These are phyloP conservation scores for Penstemon newberryi DNA, from an alignment of 257 asterid species.

Conservation along the genomic window DNA sequence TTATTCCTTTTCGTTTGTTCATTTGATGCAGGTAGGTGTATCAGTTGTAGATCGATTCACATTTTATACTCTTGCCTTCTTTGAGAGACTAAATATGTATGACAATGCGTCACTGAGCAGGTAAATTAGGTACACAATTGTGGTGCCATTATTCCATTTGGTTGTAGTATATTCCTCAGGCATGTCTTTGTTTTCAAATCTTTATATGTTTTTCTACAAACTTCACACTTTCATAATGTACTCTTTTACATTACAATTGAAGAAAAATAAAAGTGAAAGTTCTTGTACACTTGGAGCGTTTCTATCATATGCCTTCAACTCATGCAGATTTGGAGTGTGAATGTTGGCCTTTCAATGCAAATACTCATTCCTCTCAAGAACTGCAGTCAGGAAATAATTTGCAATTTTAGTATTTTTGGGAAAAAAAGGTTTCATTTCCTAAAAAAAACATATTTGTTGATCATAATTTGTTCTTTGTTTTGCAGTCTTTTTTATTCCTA, in stretches of 20 bases:
- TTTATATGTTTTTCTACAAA: not conserved
- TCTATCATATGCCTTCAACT: too few species aligned
- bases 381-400: conserved; percentile 16
- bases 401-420: conserved; percentile 3
- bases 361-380: not conserved
- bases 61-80: conserved; percentile 91
- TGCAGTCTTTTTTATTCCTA: conserved; percentile 87
- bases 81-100: conserved; percentile 92
- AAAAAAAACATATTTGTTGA: not conserved
- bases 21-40: conserved; percentile 79
- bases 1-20: conserved; percentile 24
- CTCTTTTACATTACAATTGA: too few species aligned
- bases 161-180: not conserved
- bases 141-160: not conserved
- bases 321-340: not conserved
- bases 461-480: conserved; percentile 30
- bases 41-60: conserved; percentile 97
- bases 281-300: not conserved
- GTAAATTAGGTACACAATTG: conserved; percentile 34
- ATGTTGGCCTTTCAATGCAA: not conserved
- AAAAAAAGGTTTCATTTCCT: conserved; percentile 5
- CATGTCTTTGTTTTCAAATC: conserved; percentile 2
- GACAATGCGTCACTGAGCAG: conserved; percentile 92
- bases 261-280: too few species aligned
- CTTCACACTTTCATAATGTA: not conserved